phyloP scores from a whole-genome alignment of 2,329 filamentous ascomycete species.

The Aspergillus calidoustus region DNA sequence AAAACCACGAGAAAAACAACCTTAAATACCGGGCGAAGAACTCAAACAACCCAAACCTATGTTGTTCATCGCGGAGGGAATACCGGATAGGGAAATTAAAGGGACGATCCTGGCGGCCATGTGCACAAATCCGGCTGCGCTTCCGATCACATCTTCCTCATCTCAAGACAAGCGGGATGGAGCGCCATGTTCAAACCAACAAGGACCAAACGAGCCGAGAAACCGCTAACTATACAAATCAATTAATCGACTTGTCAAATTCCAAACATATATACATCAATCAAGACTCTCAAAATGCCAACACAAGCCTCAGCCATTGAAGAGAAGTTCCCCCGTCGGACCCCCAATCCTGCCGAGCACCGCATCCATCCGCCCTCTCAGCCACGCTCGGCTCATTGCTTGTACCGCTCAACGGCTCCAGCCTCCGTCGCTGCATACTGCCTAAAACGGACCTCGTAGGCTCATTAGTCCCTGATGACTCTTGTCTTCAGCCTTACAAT shows the following conservation, averaged over 20 bases:
- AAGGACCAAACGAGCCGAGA: not conserved
- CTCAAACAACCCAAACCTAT: not conserved
- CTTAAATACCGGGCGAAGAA: not conserved
- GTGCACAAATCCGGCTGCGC: not conserved
- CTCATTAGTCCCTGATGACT: not conserved
- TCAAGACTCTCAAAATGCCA: not conserved
- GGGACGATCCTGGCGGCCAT: not conserved
- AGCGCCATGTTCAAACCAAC: not conserved
- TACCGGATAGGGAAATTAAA: not conserved
- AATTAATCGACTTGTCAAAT: not conserved
- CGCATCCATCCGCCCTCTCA: not conserved
- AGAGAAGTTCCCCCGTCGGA: not conserved
- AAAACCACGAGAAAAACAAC: not conserved
- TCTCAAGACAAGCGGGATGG: not conserved
- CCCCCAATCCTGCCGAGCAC: not conserved
- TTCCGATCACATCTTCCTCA: not conserved
- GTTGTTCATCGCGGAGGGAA: not conserved
- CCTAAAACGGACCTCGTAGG: not conserved
- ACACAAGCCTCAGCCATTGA: not conserved
- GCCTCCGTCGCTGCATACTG: not conserved
- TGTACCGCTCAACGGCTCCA: not conserved
- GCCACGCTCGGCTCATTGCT: not conserved
- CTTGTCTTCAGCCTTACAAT: constrained; percentile 10
- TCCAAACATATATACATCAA: not conserved
- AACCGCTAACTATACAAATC: not conserved